These are phyloP conservation scores for Aspergillus oerlinghausenensis DNA, from an alignment of 2,329 filamentous ascomycete genomes.

Conservation along the genomic window DNA sequence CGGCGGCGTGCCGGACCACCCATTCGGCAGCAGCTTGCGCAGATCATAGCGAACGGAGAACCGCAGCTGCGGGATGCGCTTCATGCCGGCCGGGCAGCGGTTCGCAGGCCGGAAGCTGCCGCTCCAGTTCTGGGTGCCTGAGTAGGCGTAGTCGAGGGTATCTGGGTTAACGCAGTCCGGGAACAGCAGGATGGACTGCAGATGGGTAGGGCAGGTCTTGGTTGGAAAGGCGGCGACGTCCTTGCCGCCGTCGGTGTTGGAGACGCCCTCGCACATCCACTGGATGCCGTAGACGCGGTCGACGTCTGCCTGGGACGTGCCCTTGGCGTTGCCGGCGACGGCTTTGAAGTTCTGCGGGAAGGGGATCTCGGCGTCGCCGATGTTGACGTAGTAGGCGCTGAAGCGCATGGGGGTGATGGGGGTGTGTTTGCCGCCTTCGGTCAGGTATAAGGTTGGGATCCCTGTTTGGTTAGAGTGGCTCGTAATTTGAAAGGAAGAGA, in stretches of 20 bases:
- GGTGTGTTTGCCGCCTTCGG: background rate
- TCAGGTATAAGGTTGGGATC: constrained; percentile 13
- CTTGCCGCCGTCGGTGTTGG: background rate
- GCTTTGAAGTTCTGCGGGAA: constrained; percentile 11
- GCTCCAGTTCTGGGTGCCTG: background rate
- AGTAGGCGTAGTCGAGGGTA: constrained; percentile 6
- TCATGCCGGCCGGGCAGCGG: constrained; percentile 12
- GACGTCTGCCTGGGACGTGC: background rate
- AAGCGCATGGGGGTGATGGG: constrained; percentile 10
- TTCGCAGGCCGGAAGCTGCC: constrained; percentile 1
- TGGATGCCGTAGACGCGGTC: background rate
- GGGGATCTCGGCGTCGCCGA: constrained; percentile 12
- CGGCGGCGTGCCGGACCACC: constrained; percentile 10
- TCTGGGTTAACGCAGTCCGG: constrained; percentile 12
- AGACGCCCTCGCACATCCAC: constrained; percentile 5
- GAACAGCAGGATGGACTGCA: constrained; percentile 13
- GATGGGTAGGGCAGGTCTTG: constrained; percentile 8
- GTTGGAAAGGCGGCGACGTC: constrained; percentile 10
- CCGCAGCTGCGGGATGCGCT: constrained; percentile 10
- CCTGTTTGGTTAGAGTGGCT: constrained; percentile 1
- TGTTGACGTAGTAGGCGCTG: constrained; percentile 14
- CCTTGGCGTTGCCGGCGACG: constrained; percentile 7
- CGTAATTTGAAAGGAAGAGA: background rate
- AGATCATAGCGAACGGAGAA: constrained; percentile 17
- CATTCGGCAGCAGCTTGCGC: constrained; percentile 8